Conservation (phyloP, 148 eudicot genomes). For the Camellia granthamiana region DNA sequence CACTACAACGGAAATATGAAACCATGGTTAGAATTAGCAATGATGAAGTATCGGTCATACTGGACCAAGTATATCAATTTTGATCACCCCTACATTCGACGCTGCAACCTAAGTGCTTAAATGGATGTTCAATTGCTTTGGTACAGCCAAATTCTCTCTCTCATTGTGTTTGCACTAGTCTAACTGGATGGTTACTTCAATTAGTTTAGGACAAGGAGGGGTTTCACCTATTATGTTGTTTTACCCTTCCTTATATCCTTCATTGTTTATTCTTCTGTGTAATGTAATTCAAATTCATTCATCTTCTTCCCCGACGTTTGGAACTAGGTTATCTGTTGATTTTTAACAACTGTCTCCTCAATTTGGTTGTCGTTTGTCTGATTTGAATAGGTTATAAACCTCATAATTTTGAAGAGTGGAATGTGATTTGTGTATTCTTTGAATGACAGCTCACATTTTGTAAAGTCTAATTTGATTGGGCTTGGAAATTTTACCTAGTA, state of each 20-base stretch:
- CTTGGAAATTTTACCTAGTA: not conserved
- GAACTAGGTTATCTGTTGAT: conserved; percentile 2
- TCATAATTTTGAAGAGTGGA: not conserved
- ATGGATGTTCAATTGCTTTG: not conserved
- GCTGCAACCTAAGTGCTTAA: conserved; percentile 67
- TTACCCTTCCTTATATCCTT: conserved; percentile 17
- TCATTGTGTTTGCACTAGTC: not conserved
- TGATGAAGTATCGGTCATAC: conserved; percentile 67
- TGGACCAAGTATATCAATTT: conserved; percentile 81
- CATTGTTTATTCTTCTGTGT: conserved; percentile 38
- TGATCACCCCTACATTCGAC: conserved; percentile 69
- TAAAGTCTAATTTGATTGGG: not conserved
- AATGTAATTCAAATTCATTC: conserved; percentile 30
- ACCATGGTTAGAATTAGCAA: conserved; percentile 92
- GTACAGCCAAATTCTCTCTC: conserved; percentile 4
- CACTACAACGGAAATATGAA: conserved; percentile 96
- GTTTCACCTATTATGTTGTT: not conserved
- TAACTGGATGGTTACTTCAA: not conserved
- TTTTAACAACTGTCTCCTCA: conserved; percentile 1
- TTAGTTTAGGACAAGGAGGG: conserved; percentile 6
- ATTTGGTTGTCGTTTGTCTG: conserved; percentile 3
- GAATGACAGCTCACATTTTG: not conserved
- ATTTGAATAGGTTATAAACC: not conserved
- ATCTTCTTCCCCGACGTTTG: conserved; percentile 12
- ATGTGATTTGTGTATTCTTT: not conserved